Percentiles rank a stretch among this genome's conserved stretches.
These are phyloP conservation scores for Yamadazyma trypodendri DNA, from an alignment of 1,139 yeast species.

Conservation along the genomic window DNA sequence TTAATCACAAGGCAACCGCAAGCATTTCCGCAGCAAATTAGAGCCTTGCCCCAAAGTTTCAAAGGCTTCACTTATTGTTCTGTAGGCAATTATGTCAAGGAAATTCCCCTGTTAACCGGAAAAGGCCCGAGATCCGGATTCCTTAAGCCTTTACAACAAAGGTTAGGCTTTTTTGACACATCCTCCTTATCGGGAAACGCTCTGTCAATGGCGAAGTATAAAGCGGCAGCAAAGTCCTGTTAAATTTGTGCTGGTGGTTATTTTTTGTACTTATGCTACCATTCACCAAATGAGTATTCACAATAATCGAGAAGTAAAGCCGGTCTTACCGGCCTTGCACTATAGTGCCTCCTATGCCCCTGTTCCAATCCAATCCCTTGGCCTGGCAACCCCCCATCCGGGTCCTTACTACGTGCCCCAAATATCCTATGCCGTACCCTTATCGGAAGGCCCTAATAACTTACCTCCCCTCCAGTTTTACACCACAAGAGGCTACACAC, in stretches of 20 bases:
- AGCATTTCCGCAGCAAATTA: too few relatives aligned
- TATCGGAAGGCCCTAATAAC: neutral
- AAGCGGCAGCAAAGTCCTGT: neutral
- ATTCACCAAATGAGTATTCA: constrained; percentile 10
- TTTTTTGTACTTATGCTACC: neutral
- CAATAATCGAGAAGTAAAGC: constrained; percentile 16
- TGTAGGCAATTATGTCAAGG: too few relatives aligned
- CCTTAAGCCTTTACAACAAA: neutral
- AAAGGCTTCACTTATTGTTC: too few relatives aligned
- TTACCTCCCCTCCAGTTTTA: constrained; percentile 9
- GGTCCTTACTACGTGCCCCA: too few relatives aligned
- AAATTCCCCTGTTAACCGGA: neutral
- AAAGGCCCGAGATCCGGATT: neutral
- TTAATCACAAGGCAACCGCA: too few relatives aligned
- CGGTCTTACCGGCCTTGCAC: constrained; percentile 15
- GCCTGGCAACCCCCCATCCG: too few relatives aligned
- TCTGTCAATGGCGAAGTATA: neutral
- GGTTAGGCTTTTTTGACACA: constrained; percentile 8
- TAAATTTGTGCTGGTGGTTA: neutral
- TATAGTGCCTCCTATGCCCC: neutral
- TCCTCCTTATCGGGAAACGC: constrained; percentile 9
- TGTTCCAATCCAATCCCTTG: too few relatives aligned
- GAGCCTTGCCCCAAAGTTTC: too few relatives aligned
- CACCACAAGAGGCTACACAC: constrained; percentile 2
- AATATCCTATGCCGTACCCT: neutral